Base-by-base conservation (phyloP, 2,329 filamentous ascomycete species). In the Domatiomyces catenatus region DNA sequence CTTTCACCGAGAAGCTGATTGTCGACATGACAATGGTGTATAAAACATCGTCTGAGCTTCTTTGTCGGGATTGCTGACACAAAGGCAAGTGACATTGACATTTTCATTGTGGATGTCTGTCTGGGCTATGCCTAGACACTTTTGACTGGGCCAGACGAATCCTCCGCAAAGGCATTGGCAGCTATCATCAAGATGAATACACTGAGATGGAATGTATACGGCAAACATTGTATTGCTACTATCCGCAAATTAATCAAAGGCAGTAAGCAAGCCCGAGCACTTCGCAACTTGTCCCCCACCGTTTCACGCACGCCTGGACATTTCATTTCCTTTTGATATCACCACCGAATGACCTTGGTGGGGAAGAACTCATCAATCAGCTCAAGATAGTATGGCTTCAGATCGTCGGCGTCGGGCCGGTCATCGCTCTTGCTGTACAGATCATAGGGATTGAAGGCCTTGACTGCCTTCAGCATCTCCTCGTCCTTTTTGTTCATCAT, bases 381-480 rank as follows among this genome's bases (percentile, higher is more conserved):
- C 52, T 81, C 81, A 56, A 83, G 62, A 63, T 87, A 87, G 67
- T 86, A 87, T 5, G 78, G 75, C 75, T 90, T 93, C 52, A 94
- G 71, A 60, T 85, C 79, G 62, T 87, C 83, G 0, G 82, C 77
- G 51, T 77, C 81, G 1, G 86, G 87, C 19, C 87, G 74, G 20
- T 79, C 84, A 61, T 94, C 87, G 59, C 81, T 88, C 80, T 94
- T 94, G 71, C 84, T 90, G 71, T 94, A 94, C 48, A 94, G 64
- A 64, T 94, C 88, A 61, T 94, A 94, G 0, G 87, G 86, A 65
- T 94, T 94, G 69, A 94, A 94, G 0, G 84, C 86, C 66, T 79
- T 76, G 47, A 93, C 87, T 7, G 86, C 86, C 62, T 79, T 77
- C 59, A 93, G 70, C 81, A 93, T 88, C 60, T 76, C 75, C 66